These are phyloP conservation scores for Azolla pinnata DNA, from an alignment of 75 land plant genomes.

Conservation along the genomic window DNA sequence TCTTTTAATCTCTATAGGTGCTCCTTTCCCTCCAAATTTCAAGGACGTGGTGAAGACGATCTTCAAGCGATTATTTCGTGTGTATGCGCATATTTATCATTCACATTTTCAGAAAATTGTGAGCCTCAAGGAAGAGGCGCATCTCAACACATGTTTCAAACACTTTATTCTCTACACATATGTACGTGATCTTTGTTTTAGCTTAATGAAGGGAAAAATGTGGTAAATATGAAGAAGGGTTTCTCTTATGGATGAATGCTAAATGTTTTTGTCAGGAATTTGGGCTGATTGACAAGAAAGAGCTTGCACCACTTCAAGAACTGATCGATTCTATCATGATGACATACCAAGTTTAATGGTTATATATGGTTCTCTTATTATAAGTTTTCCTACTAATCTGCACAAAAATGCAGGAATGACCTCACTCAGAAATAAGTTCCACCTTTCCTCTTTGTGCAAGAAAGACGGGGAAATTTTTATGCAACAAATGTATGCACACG, in stretches of 20 bases:
- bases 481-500: too few species aligned
- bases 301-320: slow-evolving; percentile 96
- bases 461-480: too few species aligned
- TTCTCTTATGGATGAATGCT: neutral
- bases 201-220: too few species aligned
- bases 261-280: slow-evolving; percentile 65
- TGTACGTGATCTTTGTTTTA: slow-evolving; percentile 49
- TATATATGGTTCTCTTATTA: too few species aligned
- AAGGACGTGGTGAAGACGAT: slow-evolving; percentile 87
- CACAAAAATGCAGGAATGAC: too few species aligned
- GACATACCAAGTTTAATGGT: slow-evolving; percentile 36
- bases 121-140: slow-evolving; percentile 94
- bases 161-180: slow-evolving; percentile 91
- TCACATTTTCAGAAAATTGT: slow-evolving; percentile 95
- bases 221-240: neutral
- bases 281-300: slow-evolving; percentile 84
- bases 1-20: slow-evolving; percentile 35
- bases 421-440: too few species aligned
- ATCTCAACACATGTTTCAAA: slow-evolving; percentile 97
- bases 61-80: slow-evolving; percentile 82
- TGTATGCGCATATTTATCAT: slow-evolving; percentile 89
- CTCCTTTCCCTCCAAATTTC: slow-evolving; percentile 82
- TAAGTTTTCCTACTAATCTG: too few species aligned
- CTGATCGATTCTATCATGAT: slow-evolving; percentile 80
- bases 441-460: too few species aligned